Evolutionary conservation across 2,329 filamentous ascomycete genomes (phyloP), one percentile per base, ranked within the genome.

Genomic region (Simplicillium aogashimaense): DNA sequence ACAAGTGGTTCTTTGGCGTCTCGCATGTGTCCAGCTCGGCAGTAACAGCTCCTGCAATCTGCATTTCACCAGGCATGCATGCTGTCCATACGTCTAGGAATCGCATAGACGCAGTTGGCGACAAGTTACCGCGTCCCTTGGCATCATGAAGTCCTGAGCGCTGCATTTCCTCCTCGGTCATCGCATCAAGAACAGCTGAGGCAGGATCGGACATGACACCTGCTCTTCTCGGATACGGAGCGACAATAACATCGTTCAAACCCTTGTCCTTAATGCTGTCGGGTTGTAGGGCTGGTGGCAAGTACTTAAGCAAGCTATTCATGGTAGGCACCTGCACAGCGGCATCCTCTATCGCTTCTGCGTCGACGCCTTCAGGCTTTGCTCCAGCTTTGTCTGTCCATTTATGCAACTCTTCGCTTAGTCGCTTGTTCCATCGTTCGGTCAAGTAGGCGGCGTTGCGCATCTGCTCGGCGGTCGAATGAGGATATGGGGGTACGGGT

Each of bases 401-500:
- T 7, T 58, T 48, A 1, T 57, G 52, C 38, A 73, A 54, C 13
- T 56, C 54, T 7, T 53, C 54, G n/a, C 59, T 54, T 3, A 76
- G 44, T 30, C 55, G 47, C 4, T 55, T 47, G 45, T 78, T 74
- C 74, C 74, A 78, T 11, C 59, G 55, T 8, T 51, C 51, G 1
- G 71, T 71, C 32, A 79, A 51, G 37, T 65, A 63, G 2, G 67
- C 65, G 2, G 72, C 72, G 44, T 76, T 76, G 43, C 70, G 70
- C 48, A 74, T 58, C 45, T 78, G 67, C 46, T 75, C 72, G 2
- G 67, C 61, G 30, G 61, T 60, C 12, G 58, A 65, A 47, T 73
- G 70, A 10, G 69, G 69, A 12, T 43, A 47, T 2, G 68, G 60
- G 2, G 70, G 64, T 2, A 50, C 39, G 0, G 64, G 63, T 3